Percentiles rank a stretch among this genome's conserved stretches.
These are phyloP conservation scores for Fistulinella prunicolor DNA, from an alignment of 768 basidiomycete genomes.

Conservation along the genomic window DNA sequence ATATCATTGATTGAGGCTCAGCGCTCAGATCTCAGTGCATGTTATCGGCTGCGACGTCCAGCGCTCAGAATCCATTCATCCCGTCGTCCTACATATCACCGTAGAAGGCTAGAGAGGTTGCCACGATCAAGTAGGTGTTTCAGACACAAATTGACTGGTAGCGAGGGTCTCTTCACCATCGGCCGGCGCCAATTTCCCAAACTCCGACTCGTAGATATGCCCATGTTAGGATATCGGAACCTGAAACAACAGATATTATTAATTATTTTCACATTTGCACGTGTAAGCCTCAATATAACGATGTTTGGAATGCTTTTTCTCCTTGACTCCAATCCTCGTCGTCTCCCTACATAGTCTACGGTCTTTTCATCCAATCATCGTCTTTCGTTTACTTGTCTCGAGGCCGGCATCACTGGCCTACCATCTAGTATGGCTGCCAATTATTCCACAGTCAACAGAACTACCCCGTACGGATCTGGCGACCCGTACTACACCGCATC, in stretches of 20 bases:
- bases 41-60: too few relatives aligned
- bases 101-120: too few relatives aligned
- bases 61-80: too few relatives aligned
- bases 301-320: neutral
- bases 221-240: too few relatives aligned
- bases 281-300: slow-evolving; percentile 14
- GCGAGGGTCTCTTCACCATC: too few relatives aligned
- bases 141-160: too few relatives aligned
- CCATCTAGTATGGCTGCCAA: slow-evolving; percentile 38
- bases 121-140: too few relatives aligned
- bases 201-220: too few relatives aligned
- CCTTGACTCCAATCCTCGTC: slow-evolving; percentile 3
- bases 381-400: slow-evolving; percentile 22
- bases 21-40: too few relatives aligned
- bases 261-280: neutral
- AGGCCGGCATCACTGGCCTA: slow-evolving; percentile 14
- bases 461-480: slow-evolving; percentile 53
- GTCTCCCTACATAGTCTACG: slow-evolving; percentile 10
- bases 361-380: slow-evolving; percentile 12
- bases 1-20: too few relatives aligned
- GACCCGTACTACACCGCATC: slow-evolving; percentile 71
- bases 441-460: slow-evolving; percentile 35
- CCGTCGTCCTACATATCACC: too few relatives aligned
- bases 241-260: neutral
- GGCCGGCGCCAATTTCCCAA: too few relatives aligned